These are phyloP conservation scores for Phaffomyces thermotolerans DNA, from an alignment of 805 yeast species.

Conservation along the genomic window DNA sequence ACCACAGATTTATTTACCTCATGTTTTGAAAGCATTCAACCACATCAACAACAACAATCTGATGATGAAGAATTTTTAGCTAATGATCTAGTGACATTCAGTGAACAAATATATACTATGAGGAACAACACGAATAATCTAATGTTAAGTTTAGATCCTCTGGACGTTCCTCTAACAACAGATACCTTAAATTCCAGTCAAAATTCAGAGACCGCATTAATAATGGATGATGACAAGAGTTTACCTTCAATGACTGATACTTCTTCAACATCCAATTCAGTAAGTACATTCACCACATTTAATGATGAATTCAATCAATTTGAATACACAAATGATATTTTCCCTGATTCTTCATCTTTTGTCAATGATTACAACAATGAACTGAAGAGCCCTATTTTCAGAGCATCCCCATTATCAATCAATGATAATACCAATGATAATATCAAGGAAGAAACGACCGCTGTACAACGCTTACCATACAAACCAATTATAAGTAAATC, in stretches of 20 bases:
- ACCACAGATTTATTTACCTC: background rate
- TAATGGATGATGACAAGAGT: background rate
- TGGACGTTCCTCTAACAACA: background rate
- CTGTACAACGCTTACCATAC: no score
- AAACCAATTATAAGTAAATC: no score
- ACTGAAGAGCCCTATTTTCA: no score
- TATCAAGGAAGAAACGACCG: no score
- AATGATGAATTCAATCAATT: background rate
- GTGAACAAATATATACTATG: background rate
- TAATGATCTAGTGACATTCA: background rate
- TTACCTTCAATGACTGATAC: background rate
- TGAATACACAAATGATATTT: background rate
- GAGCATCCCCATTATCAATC: no score
- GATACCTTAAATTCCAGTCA: background rate
- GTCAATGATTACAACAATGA: no score
- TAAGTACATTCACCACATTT: background rate
- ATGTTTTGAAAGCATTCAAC: background rate
- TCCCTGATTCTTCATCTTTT: background rate
- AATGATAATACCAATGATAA: no score
- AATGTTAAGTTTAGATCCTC: background rate
- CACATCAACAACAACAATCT: background rate
- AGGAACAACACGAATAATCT: background rate
- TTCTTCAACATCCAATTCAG: background rate
- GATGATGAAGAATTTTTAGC: background rate
- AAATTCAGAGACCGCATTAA: no score